Base-by-base conservation (phyloP, 805 yeast genomes). In the Yueomyces sp. region DNA sequence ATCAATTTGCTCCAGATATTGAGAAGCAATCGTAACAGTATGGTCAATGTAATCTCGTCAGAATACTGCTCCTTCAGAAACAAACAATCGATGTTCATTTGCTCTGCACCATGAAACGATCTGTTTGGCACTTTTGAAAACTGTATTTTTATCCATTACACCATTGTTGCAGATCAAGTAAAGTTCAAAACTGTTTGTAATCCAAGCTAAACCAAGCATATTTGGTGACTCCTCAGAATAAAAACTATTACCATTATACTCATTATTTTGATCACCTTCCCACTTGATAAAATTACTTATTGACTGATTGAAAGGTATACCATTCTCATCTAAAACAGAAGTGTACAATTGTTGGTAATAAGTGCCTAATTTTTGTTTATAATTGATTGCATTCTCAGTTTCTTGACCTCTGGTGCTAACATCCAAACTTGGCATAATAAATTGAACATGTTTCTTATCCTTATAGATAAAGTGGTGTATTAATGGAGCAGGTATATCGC, bases 401-500 rank as follows among this genome's bases (percentile, higher is more conserved):
- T 39, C 36, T 40, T 44, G 48, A 4, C 28, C 6, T 3, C 6
- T 37, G 3, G 27, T 29, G 28, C 39, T 43, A 32, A 37, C 11
- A 19, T 52, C 54, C 28, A 53, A 36, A 12, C 51, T 60, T 40
- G 49, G 70, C 56, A 55, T 54, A 4, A 56, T 52, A 44, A 56
- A 58, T 43, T 59, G 96, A 19, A 85, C 77, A 45, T 74, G 73
- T 27, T 64, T 65, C 46, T 75, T 79, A 33, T 85, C 75, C 60
- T 85, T 87, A 67, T 77, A 88, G 28, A 87, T 72, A 56, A 88
- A 92, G 63, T 87, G 96, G 47, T 77, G 73, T 8, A 90, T 71
- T 45, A 64, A 49, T 3, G 76, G 76, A 0, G 79, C 81, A 1
- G 76, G 76, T 27, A 77, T 66, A 41, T 72, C 79, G 26, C 69